A percentile compares a stretch with the other conserved stretches of the same genome.
Conservation (phyloP, 257 asterid species). For the Cordia subcordata region DNA sequence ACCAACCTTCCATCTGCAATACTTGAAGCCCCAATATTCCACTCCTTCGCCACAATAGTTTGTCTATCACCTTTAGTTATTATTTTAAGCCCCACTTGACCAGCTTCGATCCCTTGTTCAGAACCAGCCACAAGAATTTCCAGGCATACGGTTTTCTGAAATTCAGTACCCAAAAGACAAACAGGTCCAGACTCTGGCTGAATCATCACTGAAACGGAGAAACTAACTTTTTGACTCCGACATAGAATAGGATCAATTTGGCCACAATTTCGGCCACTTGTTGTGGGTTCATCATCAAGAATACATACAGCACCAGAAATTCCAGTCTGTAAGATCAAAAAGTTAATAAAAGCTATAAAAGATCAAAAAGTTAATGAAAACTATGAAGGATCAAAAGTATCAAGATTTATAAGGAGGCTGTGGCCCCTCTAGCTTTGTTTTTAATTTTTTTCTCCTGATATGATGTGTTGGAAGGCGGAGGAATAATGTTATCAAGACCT, state of each 20-base stretch:
- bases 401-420: no score
- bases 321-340: slow-evolving; percentile 62
- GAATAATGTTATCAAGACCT: no score
- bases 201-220: slow-evolving; percentile 84
- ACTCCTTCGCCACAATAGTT: slow-evolving; percentile 81
- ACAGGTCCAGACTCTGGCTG: slow-evolving; percentile 99
- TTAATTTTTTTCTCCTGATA: no score
- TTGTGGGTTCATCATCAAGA: slow-evolving; percentile 98
- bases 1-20: slow-evolving; percentile 97
- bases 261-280: slow-evolving; percentile 92
- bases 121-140: slow-evolving; percentile 98
- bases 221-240: slow-evolving; percentile 70
- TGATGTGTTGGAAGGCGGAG: no score
- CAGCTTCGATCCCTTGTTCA: slow-evolving; percentile 99
- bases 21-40: slow-evolving; percentile 89
- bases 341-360: slow-evolving; percentile 5
- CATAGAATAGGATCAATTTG: slow-evolving; percentile 77
- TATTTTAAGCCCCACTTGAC: slow-evolving; percentile 91
- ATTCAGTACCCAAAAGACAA: slow-evolving; percentile 94
- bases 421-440: no score
- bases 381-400: slow-evolving; percentile 4
- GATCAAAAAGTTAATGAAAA: slow-evolving; percentile 3
- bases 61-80: slow-evolving; percentile 94
- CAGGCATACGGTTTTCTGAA: slow-evolving; percentile 79
- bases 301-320: slow-evolving; percentile 89